These are phyloP conservation scores for Abelmoschus esculentus DNA, from an alignment of 345 rosid species.

Conservation along the genomic window DNA sequence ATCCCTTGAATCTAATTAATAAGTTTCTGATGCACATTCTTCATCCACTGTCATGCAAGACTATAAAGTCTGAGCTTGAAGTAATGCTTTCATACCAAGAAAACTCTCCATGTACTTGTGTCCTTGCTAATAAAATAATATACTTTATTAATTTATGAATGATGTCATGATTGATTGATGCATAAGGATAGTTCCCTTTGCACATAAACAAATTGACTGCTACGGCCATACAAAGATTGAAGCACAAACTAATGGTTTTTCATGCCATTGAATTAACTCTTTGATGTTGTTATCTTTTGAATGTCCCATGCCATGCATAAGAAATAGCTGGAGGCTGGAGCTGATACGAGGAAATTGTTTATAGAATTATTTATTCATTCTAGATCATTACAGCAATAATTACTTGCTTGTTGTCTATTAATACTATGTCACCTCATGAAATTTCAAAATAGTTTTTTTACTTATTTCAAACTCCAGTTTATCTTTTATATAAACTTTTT, in stretches of 20 bases:
- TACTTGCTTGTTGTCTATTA: neutral
- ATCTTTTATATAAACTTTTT: neutral
- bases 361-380: neutral
- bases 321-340: neutral
- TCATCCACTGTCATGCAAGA: neutral
- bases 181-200: neutral
- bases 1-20: neutral
- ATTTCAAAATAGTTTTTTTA: neutral
- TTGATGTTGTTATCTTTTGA: neutral
- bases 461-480: neutral
- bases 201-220: neutral
- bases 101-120: neutral
- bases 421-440: neutral
- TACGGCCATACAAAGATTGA: neutral
- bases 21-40: conserved; percentile 1
- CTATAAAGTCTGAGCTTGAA: neutral
- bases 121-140: neutral
- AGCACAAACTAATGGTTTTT: neutral
- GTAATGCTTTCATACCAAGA: neutral
- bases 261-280: neutral
- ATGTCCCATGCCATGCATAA: neutral
- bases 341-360: neutral
- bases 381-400: neutral
- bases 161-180: neutral
- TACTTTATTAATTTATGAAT: neutral